phyloP scores from a whole-genome alignment of 208 protist species.

The Sergeia podlipaevii region DNA sequence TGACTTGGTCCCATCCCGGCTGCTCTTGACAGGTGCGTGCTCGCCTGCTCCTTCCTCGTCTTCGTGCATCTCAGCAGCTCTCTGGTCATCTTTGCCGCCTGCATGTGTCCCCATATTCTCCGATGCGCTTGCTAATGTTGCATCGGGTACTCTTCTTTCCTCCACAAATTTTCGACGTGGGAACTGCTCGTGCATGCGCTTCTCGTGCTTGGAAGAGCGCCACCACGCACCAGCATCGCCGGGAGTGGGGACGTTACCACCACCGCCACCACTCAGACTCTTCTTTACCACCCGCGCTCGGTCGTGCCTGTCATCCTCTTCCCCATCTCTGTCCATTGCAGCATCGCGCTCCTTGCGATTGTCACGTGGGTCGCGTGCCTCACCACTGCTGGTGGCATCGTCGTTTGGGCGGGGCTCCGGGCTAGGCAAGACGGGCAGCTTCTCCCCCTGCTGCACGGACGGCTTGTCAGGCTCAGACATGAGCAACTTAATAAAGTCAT shows the following conservation, averaged over 20 bases:
- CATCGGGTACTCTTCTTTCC: conserved; percentile 6
- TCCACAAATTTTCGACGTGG: conserved; percentile 67
- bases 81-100: conserved; percentile 3
- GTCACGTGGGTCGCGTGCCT: neutral
- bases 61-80: conserved; percentile 1
- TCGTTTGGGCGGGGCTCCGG: too few species aligned
- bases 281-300: conserved; percentile 3
- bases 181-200: conserved; percentile 51
- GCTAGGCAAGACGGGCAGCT: neutral
- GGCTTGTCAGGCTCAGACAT: conserved; percentile 68
- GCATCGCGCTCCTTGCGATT: neutral
- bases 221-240: conserved; percentile 67
- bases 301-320: conserved; percentile 7
- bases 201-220: conserved; percentile 56
- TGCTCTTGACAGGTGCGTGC: neutral
- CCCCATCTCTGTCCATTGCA: conserved; percentile 3
- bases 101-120: conserved; percentile 15
- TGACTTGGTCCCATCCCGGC: neutral
- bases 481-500: conserved; percentile 84
- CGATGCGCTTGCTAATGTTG: conserved; percentile 1
- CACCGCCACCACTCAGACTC: neutral
- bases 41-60: conserved; percentile 12
- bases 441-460: conserved; percentile 12
- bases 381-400: neutral
- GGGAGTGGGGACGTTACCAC: neutral